These are phyloP conservation scores for Teunomyces stri DNA, from an alignment of 805 yeast genomes.

Conservation along the genomic window DNA sequence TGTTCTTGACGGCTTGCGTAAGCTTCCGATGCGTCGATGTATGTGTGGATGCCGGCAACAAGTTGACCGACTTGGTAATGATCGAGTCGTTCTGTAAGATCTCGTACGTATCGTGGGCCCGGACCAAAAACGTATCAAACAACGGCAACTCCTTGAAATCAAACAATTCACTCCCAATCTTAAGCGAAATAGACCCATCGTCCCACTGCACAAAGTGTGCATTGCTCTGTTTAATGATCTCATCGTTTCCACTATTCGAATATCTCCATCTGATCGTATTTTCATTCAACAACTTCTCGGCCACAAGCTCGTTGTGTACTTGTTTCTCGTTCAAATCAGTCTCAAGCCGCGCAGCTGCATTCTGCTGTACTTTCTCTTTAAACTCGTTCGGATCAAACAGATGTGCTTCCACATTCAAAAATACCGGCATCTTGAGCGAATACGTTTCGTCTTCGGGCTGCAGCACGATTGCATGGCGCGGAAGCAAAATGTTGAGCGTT, in stretches of 20 bases:
- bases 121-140: conserved; percentile 69
- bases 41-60: conserved; percentile 87
- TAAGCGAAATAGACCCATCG: conserved; percentile 84
- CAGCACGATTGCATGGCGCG: conserved; percentile 47
- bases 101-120: conserved; percentile 68
- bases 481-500: conserved; percentile 39
- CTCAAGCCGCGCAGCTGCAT: conserved; percentile 26
- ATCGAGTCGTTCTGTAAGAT: conserved; percentile 67
- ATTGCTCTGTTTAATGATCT: conserved; percentile 80
- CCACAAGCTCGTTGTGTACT: conserved; percentile 46
- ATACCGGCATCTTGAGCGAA: conserved; percentile 74
- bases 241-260: conserved; percentile 66
- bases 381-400: conserved; percentile 80
- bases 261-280: conserved; percentile 95
- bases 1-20: conserved; percentile 63
- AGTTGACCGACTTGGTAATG: conserved; percentile 62
- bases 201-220: conserved; percentile 92
- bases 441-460: conserved; percentile 36
- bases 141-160: conserved; percentile 67
- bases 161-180: conserved; percentile 83
- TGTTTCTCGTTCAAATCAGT: conserved; percentile 39
- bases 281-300: conserved; percentile 67
- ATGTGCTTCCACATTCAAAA: conserved; percentile 74
- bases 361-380: conserved; percentile 46
- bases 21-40: conserved; percentile 79